Evolutionary conservation across 2,329 filamentous ascomycete species (phyloP).

Genomic region (Cladophialophora immunda): DNA sequence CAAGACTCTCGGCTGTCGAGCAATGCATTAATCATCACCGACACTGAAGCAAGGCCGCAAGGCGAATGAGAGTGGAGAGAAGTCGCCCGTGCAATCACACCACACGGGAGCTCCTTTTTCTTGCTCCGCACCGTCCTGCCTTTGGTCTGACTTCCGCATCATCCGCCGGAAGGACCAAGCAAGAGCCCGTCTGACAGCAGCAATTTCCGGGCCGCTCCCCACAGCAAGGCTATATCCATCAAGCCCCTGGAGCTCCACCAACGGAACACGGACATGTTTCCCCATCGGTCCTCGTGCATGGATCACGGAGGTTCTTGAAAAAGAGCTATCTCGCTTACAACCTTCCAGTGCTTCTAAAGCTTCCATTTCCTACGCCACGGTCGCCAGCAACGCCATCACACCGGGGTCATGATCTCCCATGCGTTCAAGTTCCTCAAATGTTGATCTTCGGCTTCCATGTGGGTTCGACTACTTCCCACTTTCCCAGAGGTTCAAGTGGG

Average conservation of each 20-base stretch:
- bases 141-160: background rate
- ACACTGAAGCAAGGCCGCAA: background rate
- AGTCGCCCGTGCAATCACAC: conserved; percentile 15
- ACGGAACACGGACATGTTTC: conserved; percentile 12
- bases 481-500: background rate
- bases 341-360: conserved; percentile 11
- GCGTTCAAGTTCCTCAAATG: background rate
- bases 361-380: conserved; percentile 16
- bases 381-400: conserved; percentile 13
- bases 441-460: background rate
- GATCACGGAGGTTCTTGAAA: background rate
- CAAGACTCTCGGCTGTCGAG: background rate
- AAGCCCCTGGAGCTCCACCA: background rate
- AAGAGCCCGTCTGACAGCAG: conserved; percentile 5
- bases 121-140: background rate
- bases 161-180: conserved; percentile 2
- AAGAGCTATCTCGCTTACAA: conserved; percentile 15
- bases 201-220: background rate
- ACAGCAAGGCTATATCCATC: background rate
- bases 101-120: conserved; percentile 3
- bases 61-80: conserved; percentile 13
- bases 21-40: conserved; percentile 16
- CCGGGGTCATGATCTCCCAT: background rate
- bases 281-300: conserved; percentile 12
- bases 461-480: conserved; percentile 4